Evolutionary conservation across 805 yeast genomes (phyloP).

Genomic region (Starmerella sirachaensis): DNA sequence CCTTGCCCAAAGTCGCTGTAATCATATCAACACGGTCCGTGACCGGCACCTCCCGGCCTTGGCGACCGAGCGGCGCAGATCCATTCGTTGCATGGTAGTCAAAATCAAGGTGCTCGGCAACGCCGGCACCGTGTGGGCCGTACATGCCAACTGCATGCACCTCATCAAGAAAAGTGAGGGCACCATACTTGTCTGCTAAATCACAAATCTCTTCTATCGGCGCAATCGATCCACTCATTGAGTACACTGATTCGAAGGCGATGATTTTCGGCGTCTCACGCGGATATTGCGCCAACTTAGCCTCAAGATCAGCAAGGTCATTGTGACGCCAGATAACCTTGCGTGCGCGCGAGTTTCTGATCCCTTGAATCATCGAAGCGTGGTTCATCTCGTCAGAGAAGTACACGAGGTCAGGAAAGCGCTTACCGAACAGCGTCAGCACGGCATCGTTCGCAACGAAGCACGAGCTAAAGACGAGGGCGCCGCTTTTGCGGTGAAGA

Average conservation of each 20-base stretch:
- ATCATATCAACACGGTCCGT: constrained; percentile 89
- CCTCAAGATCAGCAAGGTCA: constrained; percentile 73
- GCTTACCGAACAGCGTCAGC: constrained; percentile 78
- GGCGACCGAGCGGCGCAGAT: constrained; percentile 29
- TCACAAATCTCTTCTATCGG: constrained; percentile 89
- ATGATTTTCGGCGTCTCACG: constrained; percentile 81
- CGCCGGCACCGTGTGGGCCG: constrained; percentile 99
- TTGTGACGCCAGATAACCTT: constrained; percentile 91
- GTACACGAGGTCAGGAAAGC: constrained; percentile 76
- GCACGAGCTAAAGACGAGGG: constrained; percentile 89
- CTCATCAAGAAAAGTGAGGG: constrained; percentile 91
- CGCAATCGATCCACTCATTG: constrained; percentile 96
- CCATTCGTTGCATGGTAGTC: constrained; percentile 66
- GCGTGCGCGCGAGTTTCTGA: constrained; percentile 73
- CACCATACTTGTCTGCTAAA: constrained; percentile 94
- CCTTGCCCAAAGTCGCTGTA: constrained; percentile 95
- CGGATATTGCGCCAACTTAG: constrained; percentile 66
- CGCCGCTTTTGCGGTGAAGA: constrained; percentile 88
- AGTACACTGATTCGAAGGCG: constrained; percentile 94
- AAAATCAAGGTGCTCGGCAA: constrained; percentile 91
- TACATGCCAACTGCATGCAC: constrained; percentile 99
- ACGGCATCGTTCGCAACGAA: constrained; percentile 96
- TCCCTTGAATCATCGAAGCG: constrained; percentile 96
- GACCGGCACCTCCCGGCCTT: constrained; percentile 35
- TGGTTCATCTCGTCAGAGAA: constrained; percentile 91